phyloP scores from a whole-genome alignment of 306 rosid genomes.

The Cyclanthera cordifolia region DNA sequence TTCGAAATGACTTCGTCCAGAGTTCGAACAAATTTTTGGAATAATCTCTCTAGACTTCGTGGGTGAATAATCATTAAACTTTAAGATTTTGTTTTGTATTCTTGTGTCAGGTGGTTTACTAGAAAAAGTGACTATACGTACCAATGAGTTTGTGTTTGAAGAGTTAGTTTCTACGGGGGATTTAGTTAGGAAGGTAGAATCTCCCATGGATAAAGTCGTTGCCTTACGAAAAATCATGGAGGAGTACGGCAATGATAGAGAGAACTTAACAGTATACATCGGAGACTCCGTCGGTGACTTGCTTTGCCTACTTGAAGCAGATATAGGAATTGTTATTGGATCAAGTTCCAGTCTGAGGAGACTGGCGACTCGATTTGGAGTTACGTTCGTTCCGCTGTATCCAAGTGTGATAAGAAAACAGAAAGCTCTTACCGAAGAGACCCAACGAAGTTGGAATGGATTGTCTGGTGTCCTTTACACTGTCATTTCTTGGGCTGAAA shows the following conservation, averaged over 20 bases:
- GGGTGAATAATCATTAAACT: no score
- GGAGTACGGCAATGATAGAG: constrained; percentile 30
- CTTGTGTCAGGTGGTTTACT: constrained; percentile 51
- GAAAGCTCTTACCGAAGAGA: constrained; percentile 39
- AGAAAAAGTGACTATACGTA: constrained; percentile 49
- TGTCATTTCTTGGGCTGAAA: constrained; percentile 85
- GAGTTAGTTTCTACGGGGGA: constrained; percentile 74
- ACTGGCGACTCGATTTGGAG: constrained; percentile 58
- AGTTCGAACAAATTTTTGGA: not conserved
- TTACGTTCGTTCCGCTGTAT: constrained; percentile 68
- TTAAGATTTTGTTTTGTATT: no score
- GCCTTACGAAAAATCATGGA: constrained; percentile 44
- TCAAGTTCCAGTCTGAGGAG: constrained; percentile 83
- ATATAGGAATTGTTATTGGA: constrained; percentile 82
- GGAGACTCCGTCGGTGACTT: constrained; percentile 95
- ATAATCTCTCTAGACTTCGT: no score
- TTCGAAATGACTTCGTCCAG: no score
- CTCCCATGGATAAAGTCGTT: constrained; percentile 76
- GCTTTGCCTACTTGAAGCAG: constrained; percentile 92
- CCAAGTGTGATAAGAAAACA: constrained; percentile 72
- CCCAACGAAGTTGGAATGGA: constrained; percentile 58
- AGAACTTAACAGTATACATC: constrained; percentile 56
- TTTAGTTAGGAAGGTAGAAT: constrained; percentile 67
- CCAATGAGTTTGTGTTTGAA: constrained; percentile 71
- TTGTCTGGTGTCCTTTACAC: constrained; percentile 77